Evolutionary conservation across 805 yeast genomes (phyloP).

Genomic region (Jamesozyma hellenica): DNA sequence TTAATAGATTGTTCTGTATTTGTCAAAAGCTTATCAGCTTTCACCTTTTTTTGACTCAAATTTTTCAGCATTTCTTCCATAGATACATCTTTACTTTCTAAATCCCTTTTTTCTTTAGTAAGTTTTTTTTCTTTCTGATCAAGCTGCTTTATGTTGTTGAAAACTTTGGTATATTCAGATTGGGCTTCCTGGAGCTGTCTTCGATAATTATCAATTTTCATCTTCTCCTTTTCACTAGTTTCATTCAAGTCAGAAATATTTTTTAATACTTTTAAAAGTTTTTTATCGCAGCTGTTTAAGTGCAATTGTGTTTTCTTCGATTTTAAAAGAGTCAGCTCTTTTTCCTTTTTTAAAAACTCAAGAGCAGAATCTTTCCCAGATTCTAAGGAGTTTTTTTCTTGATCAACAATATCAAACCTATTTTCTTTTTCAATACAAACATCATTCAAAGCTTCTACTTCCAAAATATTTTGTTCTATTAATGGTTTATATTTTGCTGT

Average conservation of each 20-base stretch:
- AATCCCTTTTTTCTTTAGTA: slow-evolving; percentile 20
- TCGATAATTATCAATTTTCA: slow-evolving; percentile 33
- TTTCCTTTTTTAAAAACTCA: slow-evolving; percentile 54
- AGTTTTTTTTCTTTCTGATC: slow-evolving; percentile 25
- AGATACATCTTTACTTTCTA: slow-evolving; percentile 53
- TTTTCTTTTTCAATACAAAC: slow-evolving; percentile 71
- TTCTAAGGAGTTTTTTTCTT: slow-evolving; percentile 59
- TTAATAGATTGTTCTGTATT: slow-evolving; percentile 37
- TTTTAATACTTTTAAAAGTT: slow-evolving; percentile 32
- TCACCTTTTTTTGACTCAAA: slow-evolving; percentile 45
- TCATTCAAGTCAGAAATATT: slow-evolving; percentile 34
- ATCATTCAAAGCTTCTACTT: slow-evolving; percentile 69
- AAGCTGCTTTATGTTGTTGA: slow-evolving; percentile 16
- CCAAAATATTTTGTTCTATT: slow-evolving; percentile 53
- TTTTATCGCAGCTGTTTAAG: slow-evolving; percentile 33
- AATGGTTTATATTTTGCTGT: slow-evolving; percentile 72
- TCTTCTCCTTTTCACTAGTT: slow-evolving; percentile 36
- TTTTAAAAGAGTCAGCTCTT: slow-evolving; percentile 41
- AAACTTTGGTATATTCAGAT: slow-evolving; percentile 22
- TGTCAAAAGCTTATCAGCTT: slow-evolving; percentile 45
- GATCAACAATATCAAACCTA: slow-evolving; percentile 68
- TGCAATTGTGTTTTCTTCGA: slow-evolving; percentile 49
- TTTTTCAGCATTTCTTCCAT: slow-evolving; percentile 71
- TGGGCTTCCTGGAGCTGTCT: slow-evolving; percentile 29
- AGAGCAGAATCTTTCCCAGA: slow-evolving; percentile 59